Conservation (phyloP, 176 grass and related monocot species). For the Chrysopogon serrulatus region DNA sequence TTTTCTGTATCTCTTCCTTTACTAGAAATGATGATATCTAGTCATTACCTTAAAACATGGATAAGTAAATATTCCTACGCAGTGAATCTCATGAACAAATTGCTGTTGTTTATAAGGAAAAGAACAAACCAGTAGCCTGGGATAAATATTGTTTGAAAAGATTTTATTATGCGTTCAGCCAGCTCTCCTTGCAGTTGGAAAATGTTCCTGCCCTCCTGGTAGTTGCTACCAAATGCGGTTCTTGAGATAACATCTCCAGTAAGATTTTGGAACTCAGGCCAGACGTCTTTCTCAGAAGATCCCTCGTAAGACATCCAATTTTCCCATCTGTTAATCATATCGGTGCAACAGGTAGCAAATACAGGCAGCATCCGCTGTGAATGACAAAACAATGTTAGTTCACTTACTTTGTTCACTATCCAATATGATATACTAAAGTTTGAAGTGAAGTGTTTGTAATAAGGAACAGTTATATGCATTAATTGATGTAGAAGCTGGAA, state of each 20-base stretch:
- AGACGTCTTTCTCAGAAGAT: constrained; percentile 56
- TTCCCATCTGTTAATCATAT: constrained; percentile 70
- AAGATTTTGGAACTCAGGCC: constrained; percentile 65
- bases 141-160: constrained; percentile 37
- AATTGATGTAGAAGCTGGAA: too few species aligned
- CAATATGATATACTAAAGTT: constrained; percentile 12
- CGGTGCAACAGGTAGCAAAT: constrained; percentile 51
- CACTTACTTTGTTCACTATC: neutral
- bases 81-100: neutral
- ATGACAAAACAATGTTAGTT: neutral
- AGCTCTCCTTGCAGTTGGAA: constrained; percentile 63
- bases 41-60: neutral
- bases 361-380: constrained; percentile 53
- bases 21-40: too few species aligned
- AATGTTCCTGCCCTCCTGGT: constrained; percentile 65
- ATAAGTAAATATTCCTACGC: neutral
- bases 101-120: neutral
- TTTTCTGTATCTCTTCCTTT: neutral
- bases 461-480: too few species aligned
- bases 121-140: constrained; percentile 46
- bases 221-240: constrained; percentile 79
- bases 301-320: constrained; percentile 27
- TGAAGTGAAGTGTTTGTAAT: too few species aligned
- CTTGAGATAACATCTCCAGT: constrained; percentile 71
- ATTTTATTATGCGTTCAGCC: constrained; percentile 33